Conservation (phyloP, 2,329 filamentous ascomycete genomes). For the Biscogniauxia sp. region DNA sequence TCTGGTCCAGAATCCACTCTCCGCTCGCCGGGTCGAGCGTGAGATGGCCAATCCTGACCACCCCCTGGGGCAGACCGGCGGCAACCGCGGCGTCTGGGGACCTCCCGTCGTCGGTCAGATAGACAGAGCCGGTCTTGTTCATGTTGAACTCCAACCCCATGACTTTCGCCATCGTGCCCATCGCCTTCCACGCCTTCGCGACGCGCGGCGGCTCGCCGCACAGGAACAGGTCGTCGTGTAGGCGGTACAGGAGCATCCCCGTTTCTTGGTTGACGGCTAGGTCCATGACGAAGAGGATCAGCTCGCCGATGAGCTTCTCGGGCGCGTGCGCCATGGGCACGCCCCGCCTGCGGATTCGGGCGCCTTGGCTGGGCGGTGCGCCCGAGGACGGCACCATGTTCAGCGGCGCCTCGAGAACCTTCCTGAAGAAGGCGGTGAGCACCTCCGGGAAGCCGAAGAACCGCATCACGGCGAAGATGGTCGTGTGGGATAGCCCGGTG, state of each 20-base stretch:
- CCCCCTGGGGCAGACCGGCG: conserved; percentile 45
- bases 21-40: conserved; percentile 44
- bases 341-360: conserved; percentile 41
- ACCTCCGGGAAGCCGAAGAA: conserved; percentile 43
- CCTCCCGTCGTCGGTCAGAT: conserved; percentile 26
- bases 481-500: conserved; percentile 43
- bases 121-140: conserved; percentile 40
- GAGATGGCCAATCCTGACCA: conserved; percentile 56
- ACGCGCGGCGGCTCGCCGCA: conserved; percentile 40
- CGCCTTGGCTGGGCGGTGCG: conserved; percentile 26
- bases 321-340: conserved; percentile 45
- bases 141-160: conserved; percentile 43
- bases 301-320: conserved; percentile 46
- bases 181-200: conserved; percentile 41
- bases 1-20: conserved; percentile 53
- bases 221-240: conserved; percentile 50
- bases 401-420: conserved; percentile 44
- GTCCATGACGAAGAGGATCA: conserved; percentile 47
- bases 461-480: conserved; percentile 40
- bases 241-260: conserved; percentile 42
- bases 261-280: conserved; percentile 43
- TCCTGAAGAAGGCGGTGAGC: conserved; percentile 44
- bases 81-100: conserved; percentile 19
- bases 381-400: conserved; percentile 38
- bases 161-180: conserved; percentile 40